Evolutionary conservation across 345 rosid species (phyloP).

Genomic region (Noccaea caerulescens): DNA sequence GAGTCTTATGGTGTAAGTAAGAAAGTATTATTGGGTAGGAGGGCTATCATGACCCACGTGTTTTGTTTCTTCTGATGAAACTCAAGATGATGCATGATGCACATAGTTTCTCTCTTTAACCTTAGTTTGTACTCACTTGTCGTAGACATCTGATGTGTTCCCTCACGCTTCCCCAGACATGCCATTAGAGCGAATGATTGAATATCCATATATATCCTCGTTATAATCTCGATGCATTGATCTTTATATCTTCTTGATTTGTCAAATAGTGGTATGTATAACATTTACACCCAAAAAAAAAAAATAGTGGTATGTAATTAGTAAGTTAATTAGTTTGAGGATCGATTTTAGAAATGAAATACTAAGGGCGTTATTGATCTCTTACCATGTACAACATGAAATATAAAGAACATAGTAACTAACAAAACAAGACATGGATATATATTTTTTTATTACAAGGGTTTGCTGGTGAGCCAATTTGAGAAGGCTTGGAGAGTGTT

Average conservation of each 20-base stretch:
- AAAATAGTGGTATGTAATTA: not conserved
- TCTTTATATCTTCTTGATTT: not conserved
- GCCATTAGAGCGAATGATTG: not conserved
- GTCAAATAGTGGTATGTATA: not conserved
- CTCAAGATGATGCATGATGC: conserved; percentile 32
- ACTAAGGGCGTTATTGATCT: conserved; percentile 22
- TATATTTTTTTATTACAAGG: not conserved
- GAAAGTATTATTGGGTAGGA: not conserved
- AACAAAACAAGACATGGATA: conserved; percentile 12
- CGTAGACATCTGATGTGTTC: conserved; percentile 9
- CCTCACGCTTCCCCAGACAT: conserved; percentile 10
- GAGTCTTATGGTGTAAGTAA: conserved; percentile 16
- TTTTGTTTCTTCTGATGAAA: conserved; percentile 13
- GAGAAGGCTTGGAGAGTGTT: conserved; percentile 72
- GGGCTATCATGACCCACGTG: conserved; percentile 16
- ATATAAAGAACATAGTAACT: conserved; percentile 26
- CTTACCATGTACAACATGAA: conserved; percentile 25
- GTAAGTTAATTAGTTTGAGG: not conserved
- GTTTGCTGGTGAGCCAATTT: conserved; percentile 50
- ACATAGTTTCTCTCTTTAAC: conserved; percentile 12
- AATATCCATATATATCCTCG: not conserved
- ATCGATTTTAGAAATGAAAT: not conserved
- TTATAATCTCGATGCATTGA: not conserved
- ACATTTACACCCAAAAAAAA: no score
- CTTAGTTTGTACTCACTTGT: conserved; percentile 10